Conservation (phyloP, 192 early-diverging fungal genomes). For the Allomyces macrogynus region DNA sequence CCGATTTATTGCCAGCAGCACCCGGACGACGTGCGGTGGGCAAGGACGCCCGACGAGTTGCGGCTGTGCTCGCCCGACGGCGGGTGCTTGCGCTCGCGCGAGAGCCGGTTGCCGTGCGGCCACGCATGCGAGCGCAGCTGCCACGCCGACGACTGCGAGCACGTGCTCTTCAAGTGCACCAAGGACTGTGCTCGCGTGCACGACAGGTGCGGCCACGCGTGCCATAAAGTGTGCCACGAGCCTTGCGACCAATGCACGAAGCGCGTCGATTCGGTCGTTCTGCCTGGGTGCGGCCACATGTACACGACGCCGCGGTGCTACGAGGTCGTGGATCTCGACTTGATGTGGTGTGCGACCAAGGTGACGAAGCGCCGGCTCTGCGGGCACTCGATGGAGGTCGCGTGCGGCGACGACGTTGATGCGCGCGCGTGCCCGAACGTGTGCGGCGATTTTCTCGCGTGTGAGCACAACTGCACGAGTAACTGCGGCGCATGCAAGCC, state of each 20-base stretch:
- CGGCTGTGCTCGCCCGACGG: conserved; percentile 11
- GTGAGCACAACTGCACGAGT: conserved; percentile 9
- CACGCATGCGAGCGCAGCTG: conserved; percentile 14
- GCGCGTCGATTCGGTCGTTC: not conserved
- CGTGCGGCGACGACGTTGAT: conserved; percentile 10
- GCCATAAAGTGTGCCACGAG: conserved; percentile 8
- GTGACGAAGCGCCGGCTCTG: conserved; percentile 8
- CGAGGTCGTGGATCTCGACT: not conserved
- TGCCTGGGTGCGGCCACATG: conserved; percentile 11
- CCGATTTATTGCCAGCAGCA: conserved; percentile 12
- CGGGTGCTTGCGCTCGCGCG: conserved; percentile 13
- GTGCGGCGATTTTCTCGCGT: conserved; percentile 4
- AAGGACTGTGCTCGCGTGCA: conserved; percentile 8
- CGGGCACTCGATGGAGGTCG: conserved; percentile 7
- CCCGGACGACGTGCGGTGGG: conserved; percentile 5
- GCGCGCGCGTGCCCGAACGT: not conserved
- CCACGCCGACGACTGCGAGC: conserved; percentile 14
- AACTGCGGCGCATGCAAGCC: conserved; percentile 3
- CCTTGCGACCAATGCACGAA: conserved; percentile 9
- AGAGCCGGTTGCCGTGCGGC: conserved; percentile 11
- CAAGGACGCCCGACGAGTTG: conserved; percentile 1
- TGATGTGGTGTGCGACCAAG: conserved; percentile 2
- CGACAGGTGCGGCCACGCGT: conserved; percentile 11
- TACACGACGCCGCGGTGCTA: conserved; percentile 3
- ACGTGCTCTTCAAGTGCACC: conserved; percentile 8